These are phyloP conservation scores for Saccharomycopsis olivae DNA, from an alignment of 805 yeast species.

Conservation along the genomic window DNA sequence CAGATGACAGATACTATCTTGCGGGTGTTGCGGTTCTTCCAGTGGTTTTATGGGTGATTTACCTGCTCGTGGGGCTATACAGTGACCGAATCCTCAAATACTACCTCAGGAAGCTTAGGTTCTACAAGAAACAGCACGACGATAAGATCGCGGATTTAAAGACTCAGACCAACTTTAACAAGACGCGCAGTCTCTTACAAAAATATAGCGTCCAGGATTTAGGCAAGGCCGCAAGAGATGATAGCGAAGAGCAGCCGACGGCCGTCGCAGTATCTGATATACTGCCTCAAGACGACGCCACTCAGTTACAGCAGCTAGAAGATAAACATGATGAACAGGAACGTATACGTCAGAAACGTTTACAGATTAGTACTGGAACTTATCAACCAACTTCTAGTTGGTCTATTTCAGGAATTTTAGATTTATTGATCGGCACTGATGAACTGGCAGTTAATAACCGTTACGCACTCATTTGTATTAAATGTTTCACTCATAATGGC, in stretches of 20 bases:
- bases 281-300: not conserved
- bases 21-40: not conserved
- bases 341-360: slow-evolving; percentile 9
- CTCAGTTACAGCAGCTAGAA: slow-evolving; percentile 11
- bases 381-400: slow-evolving; percentile 1
- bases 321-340: slow-evolving; percentile 7
- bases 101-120: slow-evolving; percentile 8
- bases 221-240: not conserved
- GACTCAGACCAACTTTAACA: slow-evolving; percentile 13
- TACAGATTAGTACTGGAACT: slow-evolving; percentile 7
- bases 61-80: slow-evolving; percentile 2
- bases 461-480: slow-evolving; percentile 34
- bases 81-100: slow-evolving; percentile 1
- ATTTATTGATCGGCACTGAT: slow-evolving; percentile 24
- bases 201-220: slow-evolving; percentile 16
- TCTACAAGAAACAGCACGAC: slow-evolving; percentile 7
- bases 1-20: not conserved
- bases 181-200: slow-evolving; percentile 14
- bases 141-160: slow-evolving; percentile 12
- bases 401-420: slow-evolving; percentile 5
- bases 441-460: slow-evolving; percentile 30
- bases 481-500: slow-evolving; percentile 36
- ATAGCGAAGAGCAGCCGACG: no score
- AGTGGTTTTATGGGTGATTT: slow-evolving; percentile 1
- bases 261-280: no score